phyloP scores from a whole-genome alignment of 352 stramenopile genomes.

The Phytophthora europaea region DNA sequence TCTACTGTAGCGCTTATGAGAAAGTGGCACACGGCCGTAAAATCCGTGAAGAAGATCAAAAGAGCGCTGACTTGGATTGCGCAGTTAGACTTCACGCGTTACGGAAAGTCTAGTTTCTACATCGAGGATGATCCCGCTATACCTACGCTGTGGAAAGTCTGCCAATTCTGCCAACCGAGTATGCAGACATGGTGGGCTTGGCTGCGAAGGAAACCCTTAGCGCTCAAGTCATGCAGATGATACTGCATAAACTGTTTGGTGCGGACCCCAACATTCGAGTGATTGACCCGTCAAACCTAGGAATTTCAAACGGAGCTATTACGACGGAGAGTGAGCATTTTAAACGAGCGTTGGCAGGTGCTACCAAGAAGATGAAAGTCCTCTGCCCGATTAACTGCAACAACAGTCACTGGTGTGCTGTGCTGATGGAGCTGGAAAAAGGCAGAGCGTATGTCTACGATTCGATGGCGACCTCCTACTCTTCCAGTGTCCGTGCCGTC shows the following conservation, averaged over 20 bases:
- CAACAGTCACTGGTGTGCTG: slow-evolving; percentile 24
- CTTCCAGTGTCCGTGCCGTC: not conserved
- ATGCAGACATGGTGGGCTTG: too few species aligned
- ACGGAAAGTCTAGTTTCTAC: not conserved
- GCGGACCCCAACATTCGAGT: too few species aligned
- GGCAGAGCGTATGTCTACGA: slow-evolving; percentile 7
- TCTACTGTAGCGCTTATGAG: slow-evolving; percentile 3
- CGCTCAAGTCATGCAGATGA: not conserved
- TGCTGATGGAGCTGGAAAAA: slow-evolving; percentile 18
- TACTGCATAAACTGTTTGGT: not conserved
- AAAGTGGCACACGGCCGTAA: not conserved
- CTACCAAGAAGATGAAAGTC: not conserved
- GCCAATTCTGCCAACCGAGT: not conserved
- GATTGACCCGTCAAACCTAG: too few species aligned
- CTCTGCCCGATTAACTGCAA: slow-evolving; percentile 23
- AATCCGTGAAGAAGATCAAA: not conserved
- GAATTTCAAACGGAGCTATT: too few species aligned
- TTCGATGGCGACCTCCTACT: slow-evolving; percentile 10
- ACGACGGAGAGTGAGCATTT: too few species aligned
- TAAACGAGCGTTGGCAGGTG: not conserved
- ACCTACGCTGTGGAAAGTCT: not conserved
- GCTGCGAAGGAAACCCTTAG: too few species aligned
- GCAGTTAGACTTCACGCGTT: not conserved
- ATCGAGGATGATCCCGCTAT: slow-evolving; percentile 2
- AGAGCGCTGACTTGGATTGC: slow-evolving; percentile 5